These are phyloP conservation scores for Monosporascus sp. DNA, from an alignment of 2,329 filamentous ascomycete genomes.

Conservation along the genomic window DNA sequence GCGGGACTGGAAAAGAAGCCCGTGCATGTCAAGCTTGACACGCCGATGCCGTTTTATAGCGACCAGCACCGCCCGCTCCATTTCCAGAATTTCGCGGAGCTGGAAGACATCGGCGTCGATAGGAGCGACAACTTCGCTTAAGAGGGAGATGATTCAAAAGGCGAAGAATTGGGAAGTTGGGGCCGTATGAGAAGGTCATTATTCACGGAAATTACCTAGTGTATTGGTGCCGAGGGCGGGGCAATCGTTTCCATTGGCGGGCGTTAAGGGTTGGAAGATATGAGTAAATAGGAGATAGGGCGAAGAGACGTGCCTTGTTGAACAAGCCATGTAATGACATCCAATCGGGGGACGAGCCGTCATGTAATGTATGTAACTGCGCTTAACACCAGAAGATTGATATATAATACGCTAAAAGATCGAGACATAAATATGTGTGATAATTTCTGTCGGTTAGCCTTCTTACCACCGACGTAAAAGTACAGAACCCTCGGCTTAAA, in stretches of 20 bases:
- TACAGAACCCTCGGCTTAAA: no score
- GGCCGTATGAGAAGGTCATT: neutral
- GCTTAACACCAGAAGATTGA: neutral
- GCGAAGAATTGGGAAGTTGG: constrained; percentile 1
- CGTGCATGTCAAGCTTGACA: constrained; percentile 89
- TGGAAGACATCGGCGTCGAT: constrained; percentile 97
- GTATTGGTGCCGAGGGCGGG: neutral
- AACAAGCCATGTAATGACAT: neutral
- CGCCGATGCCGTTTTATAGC: constrained; percentile 84
- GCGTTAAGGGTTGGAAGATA: neutral
- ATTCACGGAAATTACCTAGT: neutral
- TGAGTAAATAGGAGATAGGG: neutral
- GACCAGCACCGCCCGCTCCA: constrained; percentile 88
- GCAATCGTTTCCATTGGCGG: neutral
- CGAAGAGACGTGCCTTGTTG: neutral
- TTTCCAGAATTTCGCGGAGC: constrained; percentile 94
- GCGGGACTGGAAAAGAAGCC: constrained; percentile 84
- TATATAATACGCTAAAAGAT: no score
- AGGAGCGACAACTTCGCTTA: constrained; percentile 89
- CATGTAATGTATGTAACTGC: neutral
- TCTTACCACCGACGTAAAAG: no score
- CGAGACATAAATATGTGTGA: no score
- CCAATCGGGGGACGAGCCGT: neutral
- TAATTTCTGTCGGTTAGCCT: no score
- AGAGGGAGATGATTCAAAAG: constrained; percentile 15